Conservation (phyloP, 208 protist species). For the Acanthamoeba castellanii region DNA sequence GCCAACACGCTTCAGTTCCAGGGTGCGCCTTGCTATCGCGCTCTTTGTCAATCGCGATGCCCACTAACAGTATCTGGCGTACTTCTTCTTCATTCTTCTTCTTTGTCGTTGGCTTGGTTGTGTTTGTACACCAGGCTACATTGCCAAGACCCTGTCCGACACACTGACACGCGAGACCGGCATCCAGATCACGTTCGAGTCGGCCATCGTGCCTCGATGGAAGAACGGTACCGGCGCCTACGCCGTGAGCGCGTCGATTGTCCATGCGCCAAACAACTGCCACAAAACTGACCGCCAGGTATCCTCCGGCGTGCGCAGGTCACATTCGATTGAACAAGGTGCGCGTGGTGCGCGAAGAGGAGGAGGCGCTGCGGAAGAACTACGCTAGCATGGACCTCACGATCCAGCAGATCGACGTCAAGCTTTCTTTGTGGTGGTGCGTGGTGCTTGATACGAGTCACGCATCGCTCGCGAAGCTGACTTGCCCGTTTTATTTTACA, state of each 20-base stretch:
- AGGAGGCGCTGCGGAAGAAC: slow-evolving; percentile 23
- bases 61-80: not conserved
- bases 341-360: slow-evolving; percentile 15
- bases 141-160: slow-evolving; percentile 2
- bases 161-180: slow-evolving; percentile 22
- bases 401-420: slow-evolving; percentile 52
- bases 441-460: not conserved
- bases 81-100: not conserved
- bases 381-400: slow-evolving; percentile 46
- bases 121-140: not conserved
- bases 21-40: not conserved
- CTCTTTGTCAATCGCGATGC: not conserved
- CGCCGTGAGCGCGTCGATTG: not conserved
- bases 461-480: not conserved
- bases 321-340: slow-evolving; percentile 39
- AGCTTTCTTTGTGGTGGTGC: slow-evolving; percentile 29
- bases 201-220: slow-evolving; percentile 60
- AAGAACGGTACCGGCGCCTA: not conserved
- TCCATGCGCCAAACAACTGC: not conserved
- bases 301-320: not conserved
- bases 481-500: too few species aligned
- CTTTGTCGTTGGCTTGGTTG: not conserved
- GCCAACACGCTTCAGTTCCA: slow-evolving; percentile 65
- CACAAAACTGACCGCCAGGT: not conserved
- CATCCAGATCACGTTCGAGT: slow-evolving; percentile 63